These are phyloP conservation scores for Pyracantha coccinea DNA, from an alignment of 331 rosid species.

Conservation along the genomic window DNA sequence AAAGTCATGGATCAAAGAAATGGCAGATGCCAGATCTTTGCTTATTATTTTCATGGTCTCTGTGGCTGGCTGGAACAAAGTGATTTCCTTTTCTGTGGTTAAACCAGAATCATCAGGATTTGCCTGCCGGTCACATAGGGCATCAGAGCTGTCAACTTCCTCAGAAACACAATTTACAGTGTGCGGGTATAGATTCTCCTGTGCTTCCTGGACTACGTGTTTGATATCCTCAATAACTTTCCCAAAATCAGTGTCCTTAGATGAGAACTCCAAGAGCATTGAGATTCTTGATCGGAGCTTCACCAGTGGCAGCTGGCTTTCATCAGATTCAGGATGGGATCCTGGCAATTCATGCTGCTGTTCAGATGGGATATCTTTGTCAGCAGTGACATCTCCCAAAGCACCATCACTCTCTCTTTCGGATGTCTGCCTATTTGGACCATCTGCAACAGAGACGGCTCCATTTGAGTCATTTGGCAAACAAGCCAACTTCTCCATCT, in stretches of 20 bases:
- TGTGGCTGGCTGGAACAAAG: slow-evolving; percentile 32
- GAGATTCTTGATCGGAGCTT: slow-evolving; percentile 71
- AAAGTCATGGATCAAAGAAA: slow-evolving; percentile 72
- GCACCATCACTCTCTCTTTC: slow-evolving; percentile 31
- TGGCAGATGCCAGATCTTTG: slow-evolving; percentile 65
- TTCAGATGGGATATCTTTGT: slow-evolving; percentile 33
- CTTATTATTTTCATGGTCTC: slow-evolving; percentile 30
- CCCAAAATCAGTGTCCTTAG: slow-evolving; percentile 62
- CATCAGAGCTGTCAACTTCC: slow-evolving; percentile 41
- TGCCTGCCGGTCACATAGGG: slow-evolving; percentile 47
- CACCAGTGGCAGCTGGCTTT: slow-evolving; percentile 32
- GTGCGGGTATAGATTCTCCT: slow-evolving; percentile 30
- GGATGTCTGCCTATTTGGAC: slow-evolving; percentile 25
- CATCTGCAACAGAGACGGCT: slow-evolving; percentile 30
- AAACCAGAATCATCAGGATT: slow-evolving; percentile 66
- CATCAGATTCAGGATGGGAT: slow-evolving; percentile 23
- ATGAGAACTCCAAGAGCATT: slow-evolving; percentile 49
- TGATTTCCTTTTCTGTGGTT: slow-evolving; percentile 39
- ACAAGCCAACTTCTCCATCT: slow-evolving; percentile 93
- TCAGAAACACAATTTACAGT: slow-evolving; percentile 31
- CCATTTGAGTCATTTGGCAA: slow-evolving; percentile 54
- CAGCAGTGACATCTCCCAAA: slow-evolving; percentile 17
- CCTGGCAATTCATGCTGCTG: slow-evolving; percentile 23
- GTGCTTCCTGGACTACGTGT: slow-evolving; percentile 58
- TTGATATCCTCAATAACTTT: slow-evolving; percentile 71